Conservation (phyloP, 768 basidiomycete species). For the Ramaria sp. region DNA sequence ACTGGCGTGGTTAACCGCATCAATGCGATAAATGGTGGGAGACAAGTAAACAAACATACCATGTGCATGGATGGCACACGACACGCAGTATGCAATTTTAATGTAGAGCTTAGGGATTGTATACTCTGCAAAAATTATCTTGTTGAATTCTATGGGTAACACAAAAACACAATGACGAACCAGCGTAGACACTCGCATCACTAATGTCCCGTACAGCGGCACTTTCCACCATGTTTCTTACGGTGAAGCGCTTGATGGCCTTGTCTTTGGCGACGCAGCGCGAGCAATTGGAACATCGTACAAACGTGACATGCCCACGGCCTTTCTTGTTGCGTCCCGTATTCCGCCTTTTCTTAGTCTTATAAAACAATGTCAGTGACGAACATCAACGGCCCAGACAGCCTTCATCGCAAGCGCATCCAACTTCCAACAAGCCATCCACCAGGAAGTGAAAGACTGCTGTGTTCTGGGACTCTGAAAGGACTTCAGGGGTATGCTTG, state of each 20-base stretch:
- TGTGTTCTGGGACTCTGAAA: too few relatives aligned
- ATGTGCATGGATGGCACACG: constrained; percentile 98
- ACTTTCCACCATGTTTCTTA: constrained; percentile 99
- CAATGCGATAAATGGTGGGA: neutral
- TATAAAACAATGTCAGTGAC: neutral
- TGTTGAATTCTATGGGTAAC: neutral
- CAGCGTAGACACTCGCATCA: constrained; percentile 88
- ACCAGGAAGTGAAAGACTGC: too few relatives aligned
- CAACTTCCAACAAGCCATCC: too few relatives aligned
- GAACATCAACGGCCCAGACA: too few relatives aligned
- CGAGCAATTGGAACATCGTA: constrained; percentile 99
- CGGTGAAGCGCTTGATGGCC: constrained; percentile 99
- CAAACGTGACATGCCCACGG: constrained; percentile 88
- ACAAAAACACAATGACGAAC: constrained; percentile 32
- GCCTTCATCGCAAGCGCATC: too few relatives aligned
- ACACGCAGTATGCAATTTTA: constrained; percentile 98
- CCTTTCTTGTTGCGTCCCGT: constrained; percentile 99
- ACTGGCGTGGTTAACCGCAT: constrained; percentile 40
- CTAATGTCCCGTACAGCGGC: constrained; percentile 96
- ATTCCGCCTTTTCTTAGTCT: constrained; percentile 99
- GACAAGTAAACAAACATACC: constrained; percentile 38
- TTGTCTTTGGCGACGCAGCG: constrained; percentile 98
- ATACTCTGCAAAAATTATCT: constrained; percentile 59
- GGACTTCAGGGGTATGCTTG: too few relatives aligned
- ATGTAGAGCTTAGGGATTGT: constrained; percentile 94